phyloP scores from a whole-genome alignment of 257 asterid species.

The Capsicum pubescens region DNA sequence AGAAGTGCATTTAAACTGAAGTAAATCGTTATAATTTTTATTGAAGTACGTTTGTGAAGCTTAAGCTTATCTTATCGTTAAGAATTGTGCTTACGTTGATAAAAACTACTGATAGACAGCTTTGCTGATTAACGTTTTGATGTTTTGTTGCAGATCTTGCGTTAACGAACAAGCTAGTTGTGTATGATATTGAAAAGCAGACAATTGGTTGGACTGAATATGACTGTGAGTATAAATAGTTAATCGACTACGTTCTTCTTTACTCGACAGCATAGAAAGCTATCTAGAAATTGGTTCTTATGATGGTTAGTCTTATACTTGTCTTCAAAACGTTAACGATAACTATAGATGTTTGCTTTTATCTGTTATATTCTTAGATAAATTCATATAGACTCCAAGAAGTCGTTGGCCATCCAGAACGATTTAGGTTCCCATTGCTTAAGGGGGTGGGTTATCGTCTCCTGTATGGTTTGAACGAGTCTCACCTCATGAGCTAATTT shows the following conservation, averaged over 20 bases:
- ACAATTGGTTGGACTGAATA: conserved; percentile 76
- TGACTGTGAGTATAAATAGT: conserved; percentile 63
- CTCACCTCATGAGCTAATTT: too few relatives aligned
- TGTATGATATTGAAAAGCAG: conserved; percentile 75
- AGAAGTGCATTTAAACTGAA: neutral
- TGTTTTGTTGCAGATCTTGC: conserved; percentile 65
- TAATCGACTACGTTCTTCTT: neutral
- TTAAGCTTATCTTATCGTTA: neutral
- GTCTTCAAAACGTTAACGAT: neutral
- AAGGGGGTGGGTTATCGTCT: neutral
- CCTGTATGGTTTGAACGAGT: neutral
- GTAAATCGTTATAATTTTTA: neutral
- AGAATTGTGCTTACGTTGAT: neutral
- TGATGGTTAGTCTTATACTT: neutral
- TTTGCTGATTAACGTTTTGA: neutral
- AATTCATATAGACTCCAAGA: neutral
- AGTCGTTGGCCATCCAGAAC: neutral
- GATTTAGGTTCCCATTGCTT: neutral
- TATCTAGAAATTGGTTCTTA: neutral
- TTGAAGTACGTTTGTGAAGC: neutral
- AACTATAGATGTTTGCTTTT: neutral
- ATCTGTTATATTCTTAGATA: neutral
- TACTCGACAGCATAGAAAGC: conserved; percentile 1
- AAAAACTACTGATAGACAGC: neutral
- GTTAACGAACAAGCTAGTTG: conserved; percentile 73